Evolutionary conservation across 345 rosid species (phyloP), one percentile per base, ranked within the genome.

Genomic region (Mercurialis annua): DNA sequence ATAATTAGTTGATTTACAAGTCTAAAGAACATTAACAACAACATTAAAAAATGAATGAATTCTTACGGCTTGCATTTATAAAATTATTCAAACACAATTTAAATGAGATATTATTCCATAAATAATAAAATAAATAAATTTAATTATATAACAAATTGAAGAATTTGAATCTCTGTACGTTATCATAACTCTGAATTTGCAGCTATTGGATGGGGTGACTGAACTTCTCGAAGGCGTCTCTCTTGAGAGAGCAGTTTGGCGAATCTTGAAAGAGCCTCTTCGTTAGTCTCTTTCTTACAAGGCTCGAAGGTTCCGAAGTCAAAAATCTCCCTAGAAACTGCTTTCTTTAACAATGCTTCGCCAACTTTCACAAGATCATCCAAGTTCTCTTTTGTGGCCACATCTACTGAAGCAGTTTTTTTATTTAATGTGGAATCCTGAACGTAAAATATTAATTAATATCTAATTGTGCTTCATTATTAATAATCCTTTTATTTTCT

Each of bases 301-400:
- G 78, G 51, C 54, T 78, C 73, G 9, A 6, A 54, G 10, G 8
- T 6, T 1, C 81, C 84, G 0, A 70, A 70, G 7, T 63, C 80
- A 0, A 74, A 46, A 43, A 80, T 73, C 23, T 76, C 77, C 75
- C 52, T 70, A 0, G 77, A 69, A 21, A 78, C 81, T 10, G 74
- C 80, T 52, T 80, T 82, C 77, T 78, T 69, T 62, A 82, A 36
- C 17, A 82, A 53, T 14, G 18, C 64, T 49, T 80, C 70, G 1
- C 77, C 77, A 0, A 71, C 43, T 66, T 62, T 52, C 17, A 62
- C 74, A 11, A 76, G 73, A 2, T 62, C 44, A 31, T 81, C 66
- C 42, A 87, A 64, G 76, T 85, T 83, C 12, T 78, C 73, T 17
- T 70, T 52, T 3, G 88, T 86, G 10, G 92, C 81, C 15, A 84